Conservation (phyloP, 2,329 filamentous ascomycete species). For the Samsoniella hepiali region DNA sequence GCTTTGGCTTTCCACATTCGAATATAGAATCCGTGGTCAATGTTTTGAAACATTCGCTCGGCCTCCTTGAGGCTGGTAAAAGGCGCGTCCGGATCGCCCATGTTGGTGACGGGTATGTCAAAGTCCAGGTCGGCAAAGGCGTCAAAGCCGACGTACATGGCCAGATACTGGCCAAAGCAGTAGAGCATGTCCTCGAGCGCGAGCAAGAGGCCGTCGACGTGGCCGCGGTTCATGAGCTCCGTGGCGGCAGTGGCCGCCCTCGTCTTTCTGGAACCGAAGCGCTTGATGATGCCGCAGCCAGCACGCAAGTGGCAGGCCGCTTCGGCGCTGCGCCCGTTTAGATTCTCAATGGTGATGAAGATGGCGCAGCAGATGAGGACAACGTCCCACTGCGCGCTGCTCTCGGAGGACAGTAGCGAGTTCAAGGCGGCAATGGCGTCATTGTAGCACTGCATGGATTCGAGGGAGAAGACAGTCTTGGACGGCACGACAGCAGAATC, state of each 20-base stretch:
- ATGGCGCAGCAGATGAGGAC: slow-evolving; percentile 25
- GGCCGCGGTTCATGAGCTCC: not conserved
- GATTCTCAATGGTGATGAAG: slow-evolving; percentile 26
- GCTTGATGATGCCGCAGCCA: slow-evolving; percentile 20
- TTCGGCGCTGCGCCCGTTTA: slow-evolving; percentile 24
- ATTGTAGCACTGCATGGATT: slow-evolving; percentile 24
- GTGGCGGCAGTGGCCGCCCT: too few relatives aligned
- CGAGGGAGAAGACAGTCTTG: not conserved
- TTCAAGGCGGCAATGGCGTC: slow-evolving; percentile 23
- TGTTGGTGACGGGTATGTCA: not conserved
- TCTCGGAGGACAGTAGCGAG: slow-evolving; percentile 21
- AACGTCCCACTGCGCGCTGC: slow-evolving; percentile 19
- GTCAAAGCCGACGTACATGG: slow-evolving; percentile 22
- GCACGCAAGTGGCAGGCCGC: slow-evolving; percentile 24
- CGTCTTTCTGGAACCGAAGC: slow-evolving; percentile 9
- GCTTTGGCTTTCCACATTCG: slow-evolving; percentile 5
- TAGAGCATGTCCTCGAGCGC: slow-evolving; percentile 21
- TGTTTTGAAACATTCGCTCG: slow-evolving; percentile 17
- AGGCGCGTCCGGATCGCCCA: not conserved
- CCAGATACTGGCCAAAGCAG: slow-evolving; percentile 20
- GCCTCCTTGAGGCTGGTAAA: slow-evolving; percentile 20
- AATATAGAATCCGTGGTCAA: not conserved
- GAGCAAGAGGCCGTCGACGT: not conserved
- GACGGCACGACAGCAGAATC: too few relatives aligned
- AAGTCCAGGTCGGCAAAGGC: slow-evolving; percentile 21